Percentiles rank a stretch among this genome's conserved stretches.
Conservation (phyloP, 192 early-diverging fungal species). For the Linnemannia schmuckeri region DNA sequence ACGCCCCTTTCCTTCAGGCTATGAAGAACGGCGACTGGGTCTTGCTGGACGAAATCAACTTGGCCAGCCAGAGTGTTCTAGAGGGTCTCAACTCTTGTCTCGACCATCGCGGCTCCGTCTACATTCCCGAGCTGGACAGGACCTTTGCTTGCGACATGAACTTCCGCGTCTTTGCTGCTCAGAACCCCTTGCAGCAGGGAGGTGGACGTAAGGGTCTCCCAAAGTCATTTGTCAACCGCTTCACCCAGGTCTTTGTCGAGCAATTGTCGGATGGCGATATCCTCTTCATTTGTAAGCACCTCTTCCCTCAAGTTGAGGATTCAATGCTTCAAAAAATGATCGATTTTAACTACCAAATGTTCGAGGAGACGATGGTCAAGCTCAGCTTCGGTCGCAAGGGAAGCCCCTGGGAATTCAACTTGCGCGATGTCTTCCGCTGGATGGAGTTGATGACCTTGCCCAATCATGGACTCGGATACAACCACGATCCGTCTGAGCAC, state of each 20-base stretch:
- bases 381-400: conserved; percentile 82
- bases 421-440: conserved; percentile 97
- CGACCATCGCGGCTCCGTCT: conserved; percentile 96
- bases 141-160: conserved; percentile 83
- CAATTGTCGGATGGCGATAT: conserved; percentile 86
- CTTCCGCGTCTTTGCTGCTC: conserved; percentile 96
- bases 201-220: conserved; percentile 99
- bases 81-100: conserved; percentile 99
- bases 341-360: conserved; percentile 89
- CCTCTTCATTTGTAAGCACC: conserved; percentile 74
- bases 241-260: conserved; percentile 95
- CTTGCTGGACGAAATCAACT: conserved; percentile 95
- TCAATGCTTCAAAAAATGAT: conserved; percentile 70
- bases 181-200: conserved; percentile 97
- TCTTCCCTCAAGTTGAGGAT: conserved; percentile 67
- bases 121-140: conserved; percentile 95
- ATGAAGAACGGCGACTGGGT: conserved; percentile 98
- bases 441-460: conserved; percentile 81
- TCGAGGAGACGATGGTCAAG: conserved; percentile 84
- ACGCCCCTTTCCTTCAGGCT: conserved; percentile 96
- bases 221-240: conserved; percentile 96
- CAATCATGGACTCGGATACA: conserved; percentile 52
- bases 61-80: conserved; percentile 98
- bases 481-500: conserved; percentile 72
- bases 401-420: conserved; percentile 97